Evolutionary conservation across 306 rosid genomes (phyloP).

Genomic region (Abrus precatorius): DNA sequence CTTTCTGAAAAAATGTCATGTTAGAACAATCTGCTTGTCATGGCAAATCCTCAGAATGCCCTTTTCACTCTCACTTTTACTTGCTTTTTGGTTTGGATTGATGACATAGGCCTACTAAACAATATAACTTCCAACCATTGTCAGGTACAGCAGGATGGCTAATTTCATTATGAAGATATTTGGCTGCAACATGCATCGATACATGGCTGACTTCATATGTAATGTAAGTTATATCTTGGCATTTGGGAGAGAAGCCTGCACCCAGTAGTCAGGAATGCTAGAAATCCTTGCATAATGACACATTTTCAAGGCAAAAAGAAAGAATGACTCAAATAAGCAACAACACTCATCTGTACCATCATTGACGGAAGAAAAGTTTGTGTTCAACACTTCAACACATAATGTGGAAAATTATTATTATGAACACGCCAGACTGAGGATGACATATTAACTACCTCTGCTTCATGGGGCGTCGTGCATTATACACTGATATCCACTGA

Average conservation of each 20-base stretch:
- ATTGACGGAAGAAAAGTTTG: slow-evolving; percentile 15
- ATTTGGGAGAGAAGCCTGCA: neutral
- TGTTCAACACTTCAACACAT: slow-evolving; percentile 15
- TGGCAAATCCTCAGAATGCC: neutral
- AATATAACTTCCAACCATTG: slow-evolving; percentile 2
- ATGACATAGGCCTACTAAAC: neutral
- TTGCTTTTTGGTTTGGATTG: neutral
- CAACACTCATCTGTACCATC: neutral
- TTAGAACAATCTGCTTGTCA: neutral
- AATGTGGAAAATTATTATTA: slow-evolving; percentile 5
- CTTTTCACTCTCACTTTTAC: neutral
- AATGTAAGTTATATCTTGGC: too few relatives aligned
- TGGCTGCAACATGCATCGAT: neutral
- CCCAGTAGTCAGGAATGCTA: slow-evolving; percentile 12
- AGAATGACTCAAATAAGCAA: slow-evolving; percentile 34
- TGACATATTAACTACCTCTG: slow-evolving; percentile 70
- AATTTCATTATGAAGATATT: slow-evolving; percentile 2
- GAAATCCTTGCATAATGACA: neutral
- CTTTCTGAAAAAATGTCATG: neutral
- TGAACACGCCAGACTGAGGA: slow-evolving; percentile 21
- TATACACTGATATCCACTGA: slow-evolving; percentile 96
- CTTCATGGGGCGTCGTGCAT: slow-evolving; percentile 96
- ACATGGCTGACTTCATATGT: neutral
- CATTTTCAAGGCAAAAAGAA: slow-evolving; percentile 2
- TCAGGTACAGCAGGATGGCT: neutral